Base-by-base conservation (phyloP, 1,139 yeast species). In the Lodderomyces jiufengensis region DNA sequence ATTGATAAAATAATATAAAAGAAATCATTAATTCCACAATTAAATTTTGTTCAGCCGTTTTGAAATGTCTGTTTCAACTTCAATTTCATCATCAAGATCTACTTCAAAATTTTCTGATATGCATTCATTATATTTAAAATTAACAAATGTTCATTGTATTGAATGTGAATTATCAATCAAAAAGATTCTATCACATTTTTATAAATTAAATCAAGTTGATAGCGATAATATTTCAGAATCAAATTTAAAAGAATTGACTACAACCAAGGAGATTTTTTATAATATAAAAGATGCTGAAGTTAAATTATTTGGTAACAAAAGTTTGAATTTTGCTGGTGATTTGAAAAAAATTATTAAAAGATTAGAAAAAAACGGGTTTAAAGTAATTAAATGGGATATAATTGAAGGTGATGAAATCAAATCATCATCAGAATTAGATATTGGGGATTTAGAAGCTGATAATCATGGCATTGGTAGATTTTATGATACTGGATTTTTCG, bases 61-160 rank as follows among this genome's bases (percentile, higher is more conserved):
- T 7, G 7, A 5, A 18, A 18, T 18, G 20, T 18, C 20, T 5
- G 7, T 18, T 18, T 18, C 20, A 7, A 18, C 20, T 5, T 7
- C 20, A n/a, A n/a, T n/a, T 18, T 18, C 20, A 18, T 18, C 20
- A 18, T 22, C 24, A 22, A 9, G 5, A 6, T 22, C 24, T 9
- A 10, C 29, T 11, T 20, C 28, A 33, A 9, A 3, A 11, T 28
- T 13, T n/a, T 9, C 27, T 15, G 31, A 11, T 24, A 60, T 63
- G 67, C 58, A 61, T 29, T 52, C 47, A 15, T 48, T 68, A 28
- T 48, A 44, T 11, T 34, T 68, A 5, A 45, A 50, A 15, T 50
- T 75, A 18, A 56, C 61, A 10, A 76, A 77, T 43, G 59, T 77
- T 21, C 83, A 78, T 48, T 78, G 83, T 48, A 59, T 55, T 9